Evolutionary conservation across 176 grass and related monocot species (phyloP), one percentile per base, ranked within the genome.

Genomic region (Eragrostis curvula): DNA sequence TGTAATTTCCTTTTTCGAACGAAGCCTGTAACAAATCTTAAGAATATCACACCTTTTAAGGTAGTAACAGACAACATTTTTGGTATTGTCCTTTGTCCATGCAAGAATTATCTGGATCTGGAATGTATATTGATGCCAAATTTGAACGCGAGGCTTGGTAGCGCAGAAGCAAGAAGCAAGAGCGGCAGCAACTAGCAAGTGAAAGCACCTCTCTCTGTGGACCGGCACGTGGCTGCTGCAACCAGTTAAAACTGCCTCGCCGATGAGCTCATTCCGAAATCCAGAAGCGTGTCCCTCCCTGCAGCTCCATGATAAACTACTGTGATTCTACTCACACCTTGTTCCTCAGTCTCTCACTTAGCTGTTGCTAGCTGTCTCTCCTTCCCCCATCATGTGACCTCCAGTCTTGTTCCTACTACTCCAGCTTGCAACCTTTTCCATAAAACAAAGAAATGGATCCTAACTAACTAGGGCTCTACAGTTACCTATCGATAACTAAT

Each of bases 361-460:
- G 96, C 92, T 98, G 96, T 98, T 91, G 90, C 90, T 95, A 93
- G 92, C 92, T 93, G 91, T 89, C 87, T 83, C 80, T 84, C 53
- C 70, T 82, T 36, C 61, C 69, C 61, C 47, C 86, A 70, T 73
- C 94, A 97, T 97, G 91, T 92, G 89, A 92, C 74, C 70, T 77
- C 69, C 82, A 81, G 84, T 36, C 53, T 56, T 3, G 53, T 56
- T 56, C 53, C 53, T 56, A 9, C 53, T 56, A 56, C 53, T n/a
- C n/a, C n/a, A n/a, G n/a, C n/a, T n/a, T 56, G 53, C 53, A n/a
- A 56, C 53, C 18, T 56, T 50, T 56, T n/a, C 20, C 53, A 56
- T 56, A 56, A 56, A 56, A 56, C 20, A 56, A 56, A 56, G 53
- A n/a, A 56, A 9, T n/a, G 53, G 5, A n/a, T n/a, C 18, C 53